Conservation (phyloP, 257 asterid genomes). For the Forsythia viridissima region DNA sequence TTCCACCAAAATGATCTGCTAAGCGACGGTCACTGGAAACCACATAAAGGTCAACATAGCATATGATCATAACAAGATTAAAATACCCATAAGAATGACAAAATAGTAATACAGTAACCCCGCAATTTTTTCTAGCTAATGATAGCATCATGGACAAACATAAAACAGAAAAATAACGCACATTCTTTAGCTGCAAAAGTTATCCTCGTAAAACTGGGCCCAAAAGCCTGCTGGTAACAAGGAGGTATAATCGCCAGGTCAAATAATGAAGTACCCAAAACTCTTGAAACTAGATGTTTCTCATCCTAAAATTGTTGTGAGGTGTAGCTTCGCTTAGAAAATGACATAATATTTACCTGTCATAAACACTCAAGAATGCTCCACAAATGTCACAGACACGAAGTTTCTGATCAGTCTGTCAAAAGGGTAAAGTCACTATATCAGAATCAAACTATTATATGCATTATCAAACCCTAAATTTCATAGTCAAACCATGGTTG, state of each 20-base stretch:
- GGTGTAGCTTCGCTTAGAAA: conserved; percentile 4
- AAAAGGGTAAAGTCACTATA: conserved; percentile 13
- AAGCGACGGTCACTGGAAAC: conserved; percentile 96
- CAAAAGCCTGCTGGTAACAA: conserved; percentile 98
- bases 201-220: conserved; percentile 99
- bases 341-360: conserved; percentile 40
- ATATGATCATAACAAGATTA: not conserved
- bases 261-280: conserved; percentile 58
- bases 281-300: conserved; percentile 40
- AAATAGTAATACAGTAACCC: conserved; percentile 16
- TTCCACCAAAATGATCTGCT: conserved; percentile 99
- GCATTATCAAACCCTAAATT: conserved; percentile 5
- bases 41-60: conserved; percentile 20
- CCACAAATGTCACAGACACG: conserved; percentile 95
- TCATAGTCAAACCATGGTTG: conserved; percentile 10
- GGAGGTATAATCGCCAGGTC: conserved; percentile 89
- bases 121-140: conserved; percentile 32
- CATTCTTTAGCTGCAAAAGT: conserved; percentile 98
- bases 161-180: conserved; percentile 85
- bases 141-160: conserved; percentile 45
- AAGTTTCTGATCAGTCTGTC: conserved; percentile 98
- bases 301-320: conserved; percentile 30
- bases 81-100: not conserved
- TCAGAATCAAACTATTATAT: conserved; percentile 29
- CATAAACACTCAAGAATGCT: conserved; percentile 63